These are phyloP conservation scores for Mortierella sp. DNA, from an alignment of 371 early-diverging fungal species.

Conservation along the genomic window DNA sequence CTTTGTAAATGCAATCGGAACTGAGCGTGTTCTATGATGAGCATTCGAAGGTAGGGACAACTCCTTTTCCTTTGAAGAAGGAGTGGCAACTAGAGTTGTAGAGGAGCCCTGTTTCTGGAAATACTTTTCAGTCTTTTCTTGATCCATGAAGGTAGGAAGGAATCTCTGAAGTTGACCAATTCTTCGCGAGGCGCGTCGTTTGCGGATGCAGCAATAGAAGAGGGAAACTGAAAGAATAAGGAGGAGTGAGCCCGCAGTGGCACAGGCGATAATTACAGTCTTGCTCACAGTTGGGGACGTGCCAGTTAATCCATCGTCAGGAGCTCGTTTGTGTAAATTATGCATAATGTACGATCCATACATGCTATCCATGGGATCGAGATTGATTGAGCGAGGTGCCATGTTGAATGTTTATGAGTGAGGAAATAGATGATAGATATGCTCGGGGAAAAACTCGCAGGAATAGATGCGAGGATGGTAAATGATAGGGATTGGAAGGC, in stretches of 20 bases:
- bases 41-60: conserved; percentile 28
- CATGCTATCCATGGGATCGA: conserved; percentile 50
- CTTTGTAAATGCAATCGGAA: conserved; percentile 40
- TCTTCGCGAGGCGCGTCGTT: conserved; percentile 42
- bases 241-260: conserved; percentile 24
- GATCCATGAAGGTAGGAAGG: conserved; percentile 53
- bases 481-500: neutral
- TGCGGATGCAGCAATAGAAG: conserved; percentile 42
- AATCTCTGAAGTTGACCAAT: conserved; percentile 51
- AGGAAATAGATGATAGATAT: neutral
- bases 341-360: neutral
- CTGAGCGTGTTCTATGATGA: conserved; percentile 43
- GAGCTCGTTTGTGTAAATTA: conserved; percentile 41
- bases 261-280: conserved; percentile 18
- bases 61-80: conserved; percentile 1
- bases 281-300: neutral
- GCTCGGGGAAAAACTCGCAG: neutral
- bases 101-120: conserved; percentile 35
- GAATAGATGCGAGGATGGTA: neutral
- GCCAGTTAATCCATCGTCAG: conserved; percentile 9
- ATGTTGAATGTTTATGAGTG: conserved; percentile 7
- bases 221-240: conserved; percentile 29
- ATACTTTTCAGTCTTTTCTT: conserved; percentile 51
- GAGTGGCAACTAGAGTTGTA: conserved; percentile 23
- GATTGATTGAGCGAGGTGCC: conserved; percentile 20